Conservation (phyloP, 2,329 filamentous ascomycete genomes). For the Sphaerostilbella broomeana region DNA sequence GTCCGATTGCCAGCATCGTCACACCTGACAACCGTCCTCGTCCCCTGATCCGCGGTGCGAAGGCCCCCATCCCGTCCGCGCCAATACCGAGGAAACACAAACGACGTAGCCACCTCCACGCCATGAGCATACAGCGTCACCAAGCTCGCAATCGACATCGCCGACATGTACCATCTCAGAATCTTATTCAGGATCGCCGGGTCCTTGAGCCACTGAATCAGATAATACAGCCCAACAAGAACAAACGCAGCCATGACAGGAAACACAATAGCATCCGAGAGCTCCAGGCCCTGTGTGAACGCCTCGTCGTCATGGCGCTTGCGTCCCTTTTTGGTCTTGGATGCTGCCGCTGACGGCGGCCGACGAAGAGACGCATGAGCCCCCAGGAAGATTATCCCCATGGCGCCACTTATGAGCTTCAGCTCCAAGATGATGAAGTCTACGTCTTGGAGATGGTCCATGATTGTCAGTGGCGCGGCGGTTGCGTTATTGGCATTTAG, state of each 20-base stretch:
- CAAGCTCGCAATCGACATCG: conserved; percentile 71
- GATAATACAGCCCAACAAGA: conserved; percentile 72
- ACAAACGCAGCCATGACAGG: conserved; percentile 69
- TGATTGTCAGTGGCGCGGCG: conserved; percentile 18
- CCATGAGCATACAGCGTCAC: conserved; percentile 66
- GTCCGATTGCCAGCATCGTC: conserved; percentile 28
- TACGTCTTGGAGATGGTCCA: conserved; percentile 27
- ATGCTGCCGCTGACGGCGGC: conserved; percentile 68
- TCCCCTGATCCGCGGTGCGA: conserved; percentile 39
- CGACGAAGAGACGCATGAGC: conserved; percentile 79
- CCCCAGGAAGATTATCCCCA: conserved; percentile 78
- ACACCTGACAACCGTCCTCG: conserved; percentile 32
- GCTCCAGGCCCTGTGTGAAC: conserved; percentile 44
- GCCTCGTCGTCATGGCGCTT: conserved; percentile 47
- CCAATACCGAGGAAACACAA: conserved; percentile 71
- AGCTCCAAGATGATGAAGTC: conserved; percentile 40
- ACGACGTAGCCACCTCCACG: conserved; percentile 55
- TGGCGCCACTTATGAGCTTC: conserved; percentile 54
- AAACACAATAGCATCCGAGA: conserved; percentile 77
- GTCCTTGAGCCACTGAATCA: conserved; percentile 84
- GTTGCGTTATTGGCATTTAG: conserved; percentile 16
- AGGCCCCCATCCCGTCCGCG: conserved; percentile 36
- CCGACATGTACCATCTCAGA: conserved; percentile 75
- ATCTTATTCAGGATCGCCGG: conserved; percentile 75
- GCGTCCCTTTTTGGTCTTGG: conserved; percentile 41